These are phyloP conservation scores for Candida ascalaphidarum DNA, from an alignment of 805 yeast genomes.

Conservation along the genomic window DNA sequence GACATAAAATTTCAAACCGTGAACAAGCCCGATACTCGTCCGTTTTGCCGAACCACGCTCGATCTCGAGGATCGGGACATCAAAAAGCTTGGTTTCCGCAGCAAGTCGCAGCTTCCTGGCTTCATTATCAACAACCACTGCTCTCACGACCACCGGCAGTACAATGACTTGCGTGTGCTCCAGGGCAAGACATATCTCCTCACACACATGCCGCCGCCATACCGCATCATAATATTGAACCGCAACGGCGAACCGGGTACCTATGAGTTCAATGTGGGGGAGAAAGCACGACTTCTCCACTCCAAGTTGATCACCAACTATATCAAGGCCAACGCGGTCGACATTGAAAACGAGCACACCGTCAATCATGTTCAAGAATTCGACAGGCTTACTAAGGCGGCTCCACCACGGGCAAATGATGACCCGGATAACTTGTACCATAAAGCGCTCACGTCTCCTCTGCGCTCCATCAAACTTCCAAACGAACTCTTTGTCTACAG, in stretches of 20 bases:
- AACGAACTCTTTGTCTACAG: constrained; percentile 5
- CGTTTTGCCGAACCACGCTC: constrained; percentile 11
- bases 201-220: constrained; percentile 11
- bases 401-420: constrained; percentile 1
- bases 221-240: constrained; percentile 7
- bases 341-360: background rate
- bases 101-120: constrained; percentile 18
- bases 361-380: constrained; percentile 1
- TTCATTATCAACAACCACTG: constrained; percentile 11
- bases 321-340: background rate
- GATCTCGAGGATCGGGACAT: constrained; percentile 11
- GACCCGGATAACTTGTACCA: constrained; percentile 5
- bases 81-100: constrained; percentile 11
- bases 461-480: constrained; percentile 1
- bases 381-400: background rate
- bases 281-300: constrained; percentile 1
- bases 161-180: constrained; percentile 8
- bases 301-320: background rate
- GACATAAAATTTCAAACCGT: constrained; percentile 6
- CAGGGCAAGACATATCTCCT: constrained; percentile 11
- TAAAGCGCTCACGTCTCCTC: no score
- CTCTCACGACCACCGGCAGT: constrained; percentile 4
- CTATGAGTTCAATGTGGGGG: constrained; percentile 7
- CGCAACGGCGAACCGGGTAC: constrained; percentile 3
- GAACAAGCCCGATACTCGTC: constrained; percentile 4